Conservation (phyloP, 768 basidiomycete genomes). For the Cantharellus cinnabarinus region DNA sequence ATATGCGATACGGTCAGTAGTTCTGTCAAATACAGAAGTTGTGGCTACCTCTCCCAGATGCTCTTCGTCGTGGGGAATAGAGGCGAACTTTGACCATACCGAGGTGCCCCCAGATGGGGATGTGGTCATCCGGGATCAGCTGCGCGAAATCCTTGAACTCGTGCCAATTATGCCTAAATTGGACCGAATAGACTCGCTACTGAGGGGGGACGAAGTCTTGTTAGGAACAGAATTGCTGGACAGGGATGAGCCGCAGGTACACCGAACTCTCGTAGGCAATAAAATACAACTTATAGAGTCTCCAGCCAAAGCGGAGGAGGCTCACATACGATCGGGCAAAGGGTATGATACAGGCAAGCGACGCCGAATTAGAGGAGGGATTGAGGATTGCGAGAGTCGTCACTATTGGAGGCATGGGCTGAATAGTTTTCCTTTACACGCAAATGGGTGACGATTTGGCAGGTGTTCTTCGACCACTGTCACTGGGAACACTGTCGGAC, state of each 20-base stretch:
- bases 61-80: background rate
- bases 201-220: constrained; percentile 36
- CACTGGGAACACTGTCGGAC: constrained; percentile 39
- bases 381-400: constrained; percentile 54
- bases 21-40: constrained; percentile 70
- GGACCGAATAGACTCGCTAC: constrained; percentile 35
- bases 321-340: constrained; percentile 43
- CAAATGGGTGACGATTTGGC: constrained; percentile 1
- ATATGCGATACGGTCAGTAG: constrained; percentile 66
- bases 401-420: constrained; percentile 37
- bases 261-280: background rate
- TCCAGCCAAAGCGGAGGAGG: constrained; percentile 17
- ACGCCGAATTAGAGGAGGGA: constrained; percentile 44
- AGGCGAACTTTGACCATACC: constrained; percentile 1
- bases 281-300: background rate
- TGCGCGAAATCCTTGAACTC: constrained; percentile 72
- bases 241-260: constrained; percentile 9
- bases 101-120: constrained; percentile 1
- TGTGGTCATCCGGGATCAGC: constrained; percentile 54
- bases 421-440: background rate
- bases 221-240: constrained; percentile 12
- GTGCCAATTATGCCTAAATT: constrained; percentile 57
- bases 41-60: constrained; percentile 34
- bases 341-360: constrained; percentile 60
- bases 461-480: constrained; percentile 60